phyloP scores from a whole-genome alignment of 164 flowering plant genomes.

The Umbilicus rupestris region DNA sequence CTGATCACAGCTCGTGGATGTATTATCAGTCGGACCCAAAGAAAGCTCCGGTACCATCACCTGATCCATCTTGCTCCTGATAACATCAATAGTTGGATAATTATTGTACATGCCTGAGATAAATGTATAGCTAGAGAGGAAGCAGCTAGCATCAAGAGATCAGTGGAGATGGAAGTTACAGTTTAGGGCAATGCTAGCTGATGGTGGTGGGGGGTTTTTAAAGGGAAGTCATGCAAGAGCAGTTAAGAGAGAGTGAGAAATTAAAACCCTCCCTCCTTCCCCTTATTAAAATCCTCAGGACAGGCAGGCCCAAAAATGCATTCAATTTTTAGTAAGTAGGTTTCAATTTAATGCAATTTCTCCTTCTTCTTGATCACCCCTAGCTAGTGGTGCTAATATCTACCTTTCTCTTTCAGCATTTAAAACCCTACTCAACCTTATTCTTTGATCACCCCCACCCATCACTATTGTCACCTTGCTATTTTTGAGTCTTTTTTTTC shows the following conservation, averaged over 20 bases:
- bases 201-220: not conserved
- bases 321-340: constrained; percentile 1
- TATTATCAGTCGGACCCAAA: constrained; percentile 24
- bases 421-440: not conserved
- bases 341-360: not conserved
- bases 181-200: not conserved
- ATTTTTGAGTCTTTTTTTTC: not conserved
- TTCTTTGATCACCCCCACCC: not conserved
- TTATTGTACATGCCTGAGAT: not conserved
- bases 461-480: not conserved
- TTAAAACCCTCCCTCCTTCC: not conserved
- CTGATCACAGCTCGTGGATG: constrained; percentile 12
- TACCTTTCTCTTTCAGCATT: constrained; percentile 4
- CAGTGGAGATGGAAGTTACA: constrained; percentile 3
- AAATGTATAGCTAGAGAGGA: not conserved
- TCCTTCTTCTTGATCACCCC: not conserved
- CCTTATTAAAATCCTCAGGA: not conserved
- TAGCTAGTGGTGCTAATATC: not conserved
- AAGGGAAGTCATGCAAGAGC: constrained; percentile 3
- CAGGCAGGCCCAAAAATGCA: constrained; percentile 4
- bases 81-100: constrained; percentile 1
- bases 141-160: not conserved
- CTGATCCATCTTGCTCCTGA: constrained; percentile 15
- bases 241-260: constrained; percentile 1
- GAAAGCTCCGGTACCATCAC: constrained; percentile 43